Conservation (phyloP, 1,284 basidiomycete species). For the Sanghuangporus weigelae region DNA sequence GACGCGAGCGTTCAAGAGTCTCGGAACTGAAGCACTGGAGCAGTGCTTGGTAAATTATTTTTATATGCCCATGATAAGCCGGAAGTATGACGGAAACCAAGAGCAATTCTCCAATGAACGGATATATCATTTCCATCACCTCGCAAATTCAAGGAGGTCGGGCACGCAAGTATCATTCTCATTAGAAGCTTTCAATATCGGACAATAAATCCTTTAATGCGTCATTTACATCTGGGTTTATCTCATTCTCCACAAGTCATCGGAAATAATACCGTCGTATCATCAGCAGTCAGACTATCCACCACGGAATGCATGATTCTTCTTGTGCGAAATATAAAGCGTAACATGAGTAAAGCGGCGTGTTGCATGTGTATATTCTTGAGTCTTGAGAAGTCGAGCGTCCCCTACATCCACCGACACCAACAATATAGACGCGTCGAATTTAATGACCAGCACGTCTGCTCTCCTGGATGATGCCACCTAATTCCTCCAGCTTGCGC, state of each 20-base stretch:
- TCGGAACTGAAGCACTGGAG: background rate
- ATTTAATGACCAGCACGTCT: slow-evolving; percentile 67
- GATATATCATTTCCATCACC: background rate
- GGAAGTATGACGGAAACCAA: slow-evolving; percentile 1
- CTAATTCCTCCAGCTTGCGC: slow-evolving; percentile 95
- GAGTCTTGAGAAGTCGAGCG: background rate
- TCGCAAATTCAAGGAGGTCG: too few species aligned
- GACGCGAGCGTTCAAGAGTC: background rate
- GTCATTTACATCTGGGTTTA: too few species aligned
- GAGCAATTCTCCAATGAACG: background rate
- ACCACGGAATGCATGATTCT: background rate
- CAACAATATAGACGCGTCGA: background rate
- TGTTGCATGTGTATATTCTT: background rate
- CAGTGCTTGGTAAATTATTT: background rate
- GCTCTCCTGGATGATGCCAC: slow-evolving; percentile 87
- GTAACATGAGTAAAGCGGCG: slow-evolving; percentile 3
- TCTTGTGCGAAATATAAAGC: background rate
- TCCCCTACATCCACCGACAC: background rate
- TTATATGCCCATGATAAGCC: background rate
- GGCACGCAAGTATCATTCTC: too few species aligned
- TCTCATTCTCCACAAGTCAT: too few species aligned
- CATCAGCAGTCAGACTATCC: too few species aligned
- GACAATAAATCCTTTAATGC: too few species aligned
- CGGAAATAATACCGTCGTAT: too few species aligned
- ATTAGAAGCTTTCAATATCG: too few species aligned